Base-by-base conservation (phyloP, 2,329 filamentous ascomycete species). In the Chrysoporthe austroafricana region DNA sequence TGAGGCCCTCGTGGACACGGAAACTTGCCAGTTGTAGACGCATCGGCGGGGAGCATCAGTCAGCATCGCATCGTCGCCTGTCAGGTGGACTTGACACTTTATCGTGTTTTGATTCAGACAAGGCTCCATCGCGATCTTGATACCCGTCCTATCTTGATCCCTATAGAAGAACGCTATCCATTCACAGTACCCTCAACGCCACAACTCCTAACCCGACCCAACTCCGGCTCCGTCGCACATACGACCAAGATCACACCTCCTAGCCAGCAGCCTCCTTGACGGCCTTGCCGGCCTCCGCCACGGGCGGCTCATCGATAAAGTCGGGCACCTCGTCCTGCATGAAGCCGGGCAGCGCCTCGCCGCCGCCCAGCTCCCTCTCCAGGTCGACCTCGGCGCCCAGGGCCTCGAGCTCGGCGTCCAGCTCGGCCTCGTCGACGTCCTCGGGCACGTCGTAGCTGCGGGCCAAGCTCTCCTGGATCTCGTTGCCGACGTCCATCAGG, bases 361-460 rank as follows among this genome's bases (percentile, higher is more conserved):
- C 80, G 50, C 79, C 84, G 6, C 79, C 87, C 72, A 91, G 82
- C 66, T 88, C 84, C 62, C 87, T 86, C 76, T 97, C 94, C 73
- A 96, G 85, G 81, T 97, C 92, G n/a, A 93, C 91, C 81, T 99
- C 96, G 74, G 97, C 91, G 0, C 95, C 95, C 46, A 99, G 80
- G 7, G 96, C 94, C 83, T 99, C 96, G 63, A 99, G 81, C 84
- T 99, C 96, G 4, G 96, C 96, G 82, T 99, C 96, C 70, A 99
- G 81, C 82, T 99, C 96, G 1, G 91, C 89, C 87, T 99, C 96
- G 78, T 98, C 95, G 32, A 99, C 94, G 78, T 98, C 96, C 75
- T 99, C 96, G 0, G 96, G 96, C 46, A 99, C 86, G 77, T 98
- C 95, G 79, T 99, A 99, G 73, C 92, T 92, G 71, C 96, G 82